Conservation (phyloP, 257 asterid genomes). For the Paraleonurus japonicus region DNA sequence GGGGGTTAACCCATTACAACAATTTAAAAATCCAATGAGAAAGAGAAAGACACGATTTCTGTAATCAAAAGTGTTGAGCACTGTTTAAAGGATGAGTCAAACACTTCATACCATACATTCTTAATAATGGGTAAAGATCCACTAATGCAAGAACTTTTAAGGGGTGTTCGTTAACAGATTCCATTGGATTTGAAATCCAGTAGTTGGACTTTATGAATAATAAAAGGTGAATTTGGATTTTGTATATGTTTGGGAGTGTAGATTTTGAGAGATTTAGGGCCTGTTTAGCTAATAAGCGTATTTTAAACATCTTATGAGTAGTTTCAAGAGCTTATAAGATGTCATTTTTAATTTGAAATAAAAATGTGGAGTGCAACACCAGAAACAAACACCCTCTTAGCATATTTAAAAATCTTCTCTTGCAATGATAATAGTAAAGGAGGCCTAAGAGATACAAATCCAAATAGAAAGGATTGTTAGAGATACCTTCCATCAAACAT, state of each 20-base stretch:
- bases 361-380: no score
- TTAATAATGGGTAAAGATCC: neutral
- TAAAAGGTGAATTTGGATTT: no score
- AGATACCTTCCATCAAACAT: slow-evolving; percentile 89
- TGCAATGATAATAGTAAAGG: neutral
- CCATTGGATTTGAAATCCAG: no score
- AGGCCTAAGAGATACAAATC: neutral
- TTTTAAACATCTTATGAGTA: no score
- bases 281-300: no score
- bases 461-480: neutral
- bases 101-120: neutral
- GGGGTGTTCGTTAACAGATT: no score
- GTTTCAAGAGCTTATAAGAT: no score
- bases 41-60: neutral
- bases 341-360: no score
- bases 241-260: no score
- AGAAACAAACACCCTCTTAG: neutral
- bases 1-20: neutral
- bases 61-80: neutral
- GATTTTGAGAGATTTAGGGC: no score
- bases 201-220: no score
- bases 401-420: neutral
- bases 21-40: no score
- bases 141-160: neutral
- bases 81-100: neutral